These are phyloP conservation scores for Dimargaris cristalligena DNA, from an alignment of 192 early-diverging fungal species.

Conservation along the genomic window DNA sequence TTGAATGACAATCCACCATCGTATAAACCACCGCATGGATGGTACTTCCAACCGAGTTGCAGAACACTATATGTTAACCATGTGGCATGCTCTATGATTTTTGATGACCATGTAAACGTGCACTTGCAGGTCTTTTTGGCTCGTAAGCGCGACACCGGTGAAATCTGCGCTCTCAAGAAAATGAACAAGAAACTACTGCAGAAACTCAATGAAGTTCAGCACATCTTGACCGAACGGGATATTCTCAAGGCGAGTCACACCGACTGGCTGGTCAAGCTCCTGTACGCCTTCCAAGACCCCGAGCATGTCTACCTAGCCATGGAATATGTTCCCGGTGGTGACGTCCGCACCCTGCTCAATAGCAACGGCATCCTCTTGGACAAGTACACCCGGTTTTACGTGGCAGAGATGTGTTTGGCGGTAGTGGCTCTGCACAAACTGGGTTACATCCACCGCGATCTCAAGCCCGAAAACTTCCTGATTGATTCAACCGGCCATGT, in stretches of 20 bases:
- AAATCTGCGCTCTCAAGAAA: slow-evolving; percentile 58
- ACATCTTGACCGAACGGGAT: slow-evolving; percentile 60
- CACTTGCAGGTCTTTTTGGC: slow-evolving; percentile 64
- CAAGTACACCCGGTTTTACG: slow-evolving; percentile 65
- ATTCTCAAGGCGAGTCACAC: slow-evolving; percentile 45
- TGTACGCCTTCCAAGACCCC: slow-evolving; percentile 76
- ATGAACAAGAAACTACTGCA: slow-evolving; percentile 54
- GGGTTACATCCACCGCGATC: slow-evolving; percentile 82
- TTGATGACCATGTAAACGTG: too few species aligned
- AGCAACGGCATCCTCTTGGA: slow-evolving; percentile 54
- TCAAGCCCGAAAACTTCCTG: slow-evolving; percentile 80
- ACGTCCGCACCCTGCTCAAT: slow-evolving; percentile 61
- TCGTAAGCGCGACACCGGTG: slow-evolving; percentile 46
- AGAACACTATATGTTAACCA: too few species aligned
- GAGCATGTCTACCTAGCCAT: slow-evolving; percentile 58
- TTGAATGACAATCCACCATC: too few species aligned
- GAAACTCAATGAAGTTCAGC: slow-evolving; percentile 48
- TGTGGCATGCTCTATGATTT: too few species aligned
- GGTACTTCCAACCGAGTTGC: too few species aligned
- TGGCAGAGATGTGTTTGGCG: slow-evolving; percentile 70
- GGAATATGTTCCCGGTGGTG: slow-evolving; percentile 51
- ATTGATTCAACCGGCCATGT: slow-evolving; percentile 61
- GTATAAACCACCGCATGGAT: too few species aligned
- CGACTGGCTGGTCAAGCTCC: slow-evolving; percentile 78
- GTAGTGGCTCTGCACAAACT: slow-evolving; percentile 68